Evolutionary conservation across 2,329 filamentous ascomycete species (phyloP), one percentile per base, ranked within the genome.

Genomic region (Colletotrichum lindemuthianum): DNA sequence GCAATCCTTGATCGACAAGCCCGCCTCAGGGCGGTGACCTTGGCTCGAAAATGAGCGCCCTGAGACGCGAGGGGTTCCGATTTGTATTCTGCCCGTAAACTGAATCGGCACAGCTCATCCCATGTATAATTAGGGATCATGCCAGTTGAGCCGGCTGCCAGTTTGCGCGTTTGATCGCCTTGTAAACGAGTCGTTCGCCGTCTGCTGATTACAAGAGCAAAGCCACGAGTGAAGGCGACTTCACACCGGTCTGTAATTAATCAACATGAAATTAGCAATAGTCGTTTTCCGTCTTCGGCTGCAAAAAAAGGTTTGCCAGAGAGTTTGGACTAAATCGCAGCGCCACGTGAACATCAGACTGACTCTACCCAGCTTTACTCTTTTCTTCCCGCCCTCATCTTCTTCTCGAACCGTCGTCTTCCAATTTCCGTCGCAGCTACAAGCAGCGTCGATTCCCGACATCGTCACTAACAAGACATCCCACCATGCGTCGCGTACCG

Each of bases 241-340:
- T 48, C 0, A 48, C 34, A 8, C 16, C 45, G 10, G 16, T 33
- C 12, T 48, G 45, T 32, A 33, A 48, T 13, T 32, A 48, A 48
- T 13, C 6, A 32, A 48, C 6, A n/a, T 16, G 34, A n/a, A 6
- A 24, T 24, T 1, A 24, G 24, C 24, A 24, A 24, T 5, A 1
- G 24, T 5, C 24, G 1, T 24, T 24, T 24, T 4, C 24, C 24
- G 12, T 2, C 7, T 32, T 33, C 7, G 12, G 45, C 34, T 33
- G 8, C 24, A 48, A 2, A 15, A 2, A 33, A 15, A 2, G 13
- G 7, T 48, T 48, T 48, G 45, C 24, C 8, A 48, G 45, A 48
- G 24, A 48, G 24, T 48, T 48, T 48, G 45, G 16, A 48, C n/a
- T 48, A 15, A 48, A 48, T 32, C 24, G 45, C 45, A 48, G 45